Base-by-base conservation (phyloP, 2,329 filamentous ascomycete species). In the Elsinoe australis region DNA sequence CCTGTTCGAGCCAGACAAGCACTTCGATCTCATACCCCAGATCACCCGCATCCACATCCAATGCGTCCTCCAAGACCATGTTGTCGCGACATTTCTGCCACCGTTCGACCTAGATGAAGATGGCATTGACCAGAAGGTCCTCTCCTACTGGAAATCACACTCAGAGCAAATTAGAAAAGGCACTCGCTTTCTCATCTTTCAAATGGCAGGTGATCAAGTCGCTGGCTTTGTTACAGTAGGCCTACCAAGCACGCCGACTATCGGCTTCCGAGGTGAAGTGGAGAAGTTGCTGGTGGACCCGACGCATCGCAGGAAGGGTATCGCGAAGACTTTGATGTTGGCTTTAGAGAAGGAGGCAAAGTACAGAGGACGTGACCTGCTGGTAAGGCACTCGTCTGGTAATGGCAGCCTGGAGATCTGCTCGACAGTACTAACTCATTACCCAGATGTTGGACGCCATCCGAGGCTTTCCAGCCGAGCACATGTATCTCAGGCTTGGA, bases 221-320 rank as follows among this genome's bases (percentile, higher is more conserved):
- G 68, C 76, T 50, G 79, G 79, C 5, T 69, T 76, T 32, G 77
- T 75, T 18, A 76, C 76, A 68, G 65, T 83, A 3, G 58, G 55
- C 38, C 69, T 73, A 61, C 73, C 75, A 4, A 61, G 63, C 14
- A 68, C 67, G 3, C 74, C 83, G 60, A 82, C 79, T 3, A 76
- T 71, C 0, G 68, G 71, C 0, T 78, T 78, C 53, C 67, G 78
- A 22, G 76, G 67, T 2, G 55, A 62, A 7, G 73, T 83, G 1
- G 73, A 82, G 61, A 77, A 78, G 59, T 65, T 83, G 28, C 65
- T 83, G 31, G 68, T 82, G 7, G 71, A 70, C 51, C 73, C 73
- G 9, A 65, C 64, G 36, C 72, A 71, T 55, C 67, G 79, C 5
- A 59, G 68, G 1, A 66, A 64, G 38, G 78, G 79, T 3, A 71